phyloP scores from a whole-genome alignment of 2,329 filamentous ascomycete genomes.

The Amylocarpus encephaloides region DNA sequence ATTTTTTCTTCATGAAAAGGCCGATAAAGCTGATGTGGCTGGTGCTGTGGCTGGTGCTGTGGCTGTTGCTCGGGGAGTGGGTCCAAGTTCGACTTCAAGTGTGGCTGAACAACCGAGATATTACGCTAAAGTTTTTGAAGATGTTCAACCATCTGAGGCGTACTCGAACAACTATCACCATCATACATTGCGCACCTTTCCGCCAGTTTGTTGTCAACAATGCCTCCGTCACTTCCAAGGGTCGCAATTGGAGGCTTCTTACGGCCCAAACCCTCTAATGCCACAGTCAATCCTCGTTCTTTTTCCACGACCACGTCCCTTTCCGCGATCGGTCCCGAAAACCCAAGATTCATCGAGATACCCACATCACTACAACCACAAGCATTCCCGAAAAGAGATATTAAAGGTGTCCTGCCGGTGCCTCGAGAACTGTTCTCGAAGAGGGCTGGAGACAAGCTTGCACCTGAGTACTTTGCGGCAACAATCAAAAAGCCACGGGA shows the following conservation, averaged over 20 bases:
- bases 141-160: background rate
- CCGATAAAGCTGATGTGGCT: slow-evolving; percentile 23
- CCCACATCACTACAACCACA: slow-evolving; percentile 64
- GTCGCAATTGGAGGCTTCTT: slow-evolving; percentile 28
- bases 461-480: slow-evolving; percentile 51
- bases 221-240: slow-evolving; percentile 26
- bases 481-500: slow-evolving; percentile 49
- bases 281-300: slow-evolving; percentile 31
- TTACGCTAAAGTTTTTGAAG: slow-evolving; percentile 17
- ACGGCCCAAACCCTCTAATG: slow-evolving; percentile 29
- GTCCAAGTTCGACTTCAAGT: background rate
- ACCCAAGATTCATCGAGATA: slow-evolving; percentile 78
- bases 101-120: slow-evolving; percentile 2
- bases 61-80: no score
- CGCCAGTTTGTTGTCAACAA: slow-evolving; percentile 11
- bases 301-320: slow-evolving; percentile 41
- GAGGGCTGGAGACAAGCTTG: slow-evolving; percentile 54
- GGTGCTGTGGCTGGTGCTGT: slow-evolving; percentile 9
- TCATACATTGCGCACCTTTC: slow-evolving; percentile 1
- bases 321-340: slow-evolving; percentile 66
- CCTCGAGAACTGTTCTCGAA: slow-evolving; percentile 72
- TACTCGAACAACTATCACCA: background rate
- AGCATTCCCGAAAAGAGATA: slow-evolving; percentile 34
- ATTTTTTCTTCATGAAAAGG: slow-evolving; percentile 11
- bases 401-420: slow-evolving; percentile 76